These are phyloP conservation scores for Mucor sp. DNA, from an alignment of 371 early-diverging fungal species.

Conservation along the genomic window DNA sequence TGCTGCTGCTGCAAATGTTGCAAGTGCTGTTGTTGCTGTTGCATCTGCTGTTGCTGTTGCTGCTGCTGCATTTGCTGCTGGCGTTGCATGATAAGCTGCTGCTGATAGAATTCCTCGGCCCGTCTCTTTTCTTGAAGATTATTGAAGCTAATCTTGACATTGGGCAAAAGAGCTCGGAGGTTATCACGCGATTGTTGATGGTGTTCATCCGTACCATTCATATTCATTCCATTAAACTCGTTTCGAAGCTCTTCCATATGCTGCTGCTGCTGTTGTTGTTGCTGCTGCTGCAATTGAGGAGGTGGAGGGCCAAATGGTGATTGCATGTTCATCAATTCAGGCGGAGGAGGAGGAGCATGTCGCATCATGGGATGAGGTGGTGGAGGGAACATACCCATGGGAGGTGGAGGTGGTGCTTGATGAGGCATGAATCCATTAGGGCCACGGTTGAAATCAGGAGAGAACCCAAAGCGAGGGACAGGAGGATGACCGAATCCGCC, in stretches of 20 bases:
- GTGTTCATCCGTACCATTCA: slow-evolving; percentile 11
- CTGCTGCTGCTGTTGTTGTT: slow-evolving; percentile 2
- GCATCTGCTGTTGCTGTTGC: slow-evolving; percentile 1
- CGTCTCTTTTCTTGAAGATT: slow-evolving; percentile 17
- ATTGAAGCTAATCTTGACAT: slow-evolving; percentile 71
- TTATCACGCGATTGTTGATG: slow-evolving; percentile 47
- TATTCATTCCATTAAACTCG: slow-evolving; percentile 17
- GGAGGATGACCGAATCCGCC: slow-evolving; percentile 22
- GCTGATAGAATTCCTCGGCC: slow-evolving; percentile 18
- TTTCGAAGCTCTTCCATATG: slow-evolving; percentile 20
- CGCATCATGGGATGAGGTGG: slow-evolving; percentile 38
- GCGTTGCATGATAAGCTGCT: slow-evolving; percentile 13
- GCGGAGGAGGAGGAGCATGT: slow-evolving; percentile 13
- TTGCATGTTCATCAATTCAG: slow-evolving; percentile 18
- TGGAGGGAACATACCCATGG: slow-evolving; percentile 31
- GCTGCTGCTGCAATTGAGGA: not conserved
- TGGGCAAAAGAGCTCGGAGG: slow-evolving; percentile 68
- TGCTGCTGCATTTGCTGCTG: slow-evolving; percentile 11
- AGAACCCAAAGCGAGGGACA: slow-evolving; percentile 21
- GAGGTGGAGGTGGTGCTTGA: slow-evolving; percentile 17
- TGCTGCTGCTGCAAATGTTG: not conserved
- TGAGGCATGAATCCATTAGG: slow-evolving; percentile 9
- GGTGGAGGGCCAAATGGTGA: slow-evolving; percentile 7
- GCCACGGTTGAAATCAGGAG: slow-evolving; percentile 14
- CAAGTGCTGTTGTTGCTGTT: not conserved